Percentiles rank a stretch among this genome's conserved stretches.
Conservation (phyloP, 2,329 filamentous ascomycete species). For the Chaetomium sp. region DNA sequence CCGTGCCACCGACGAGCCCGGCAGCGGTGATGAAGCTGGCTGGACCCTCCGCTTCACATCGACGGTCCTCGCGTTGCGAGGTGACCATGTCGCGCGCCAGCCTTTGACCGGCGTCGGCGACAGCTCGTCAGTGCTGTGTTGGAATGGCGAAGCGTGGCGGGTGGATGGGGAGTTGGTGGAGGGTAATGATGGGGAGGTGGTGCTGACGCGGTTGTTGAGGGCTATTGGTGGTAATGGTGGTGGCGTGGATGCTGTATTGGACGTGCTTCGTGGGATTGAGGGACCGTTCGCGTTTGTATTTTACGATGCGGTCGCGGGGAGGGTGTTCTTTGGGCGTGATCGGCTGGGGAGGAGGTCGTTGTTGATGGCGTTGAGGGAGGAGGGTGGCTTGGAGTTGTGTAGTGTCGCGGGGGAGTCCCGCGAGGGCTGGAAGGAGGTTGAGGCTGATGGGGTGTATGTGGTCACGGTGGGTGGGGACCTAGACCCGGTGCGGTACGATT, state of each 20-base stretch:
- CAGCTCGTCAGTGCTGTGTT: slow-evolving; percentile 66
- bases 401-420: slow-evolving; percentile 57
- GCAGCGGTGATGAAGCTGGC: background rate
- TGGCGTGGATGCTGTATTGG: slow-evolving; percentile 35
- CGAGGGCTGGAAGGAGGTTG: slow-evolving; percentile 67
- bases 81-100: slow-evolving; percentile 62
- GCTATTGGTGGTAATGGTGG: slow-evolving; percentile 16
- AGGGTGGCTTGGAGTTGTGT: slow-evolving; percentile 52
- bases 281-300: slow-evolving; percentile 91
- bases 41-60: slow-evolving; percentile 60
- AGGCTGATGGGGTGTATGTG: slow-evolving; percentile 74
- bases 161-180: slow-evolving; percentile 37
- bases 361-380: slow-evolving; percentile 43
- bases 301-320: slow-evolving; percentile 56
- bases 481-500: slow-evolving; percentile 24
- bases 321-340: slow-evolving; percentile 78
- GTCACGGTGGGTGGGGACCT: slow-evolving; percentile 43
- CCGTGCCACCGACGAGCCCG: background rate
- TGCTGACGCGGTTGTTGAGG: slow-evolving; percentile 55
- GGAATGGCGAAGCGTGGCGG: slow-evolving; percentile 96
- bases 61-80: slow-evolving; percentile 86
- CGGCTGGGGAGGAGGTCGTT: slow-evolving; percentile 81
- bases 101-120: slow-evolving; percentile 52
- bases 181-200: slow-evolving; percentile 65
- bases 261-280: slow-evolving; percentile 54